phyloP scores from a whole-genome alignment of 768 basidiomycete species.

The Zangia roseola region DNA sequence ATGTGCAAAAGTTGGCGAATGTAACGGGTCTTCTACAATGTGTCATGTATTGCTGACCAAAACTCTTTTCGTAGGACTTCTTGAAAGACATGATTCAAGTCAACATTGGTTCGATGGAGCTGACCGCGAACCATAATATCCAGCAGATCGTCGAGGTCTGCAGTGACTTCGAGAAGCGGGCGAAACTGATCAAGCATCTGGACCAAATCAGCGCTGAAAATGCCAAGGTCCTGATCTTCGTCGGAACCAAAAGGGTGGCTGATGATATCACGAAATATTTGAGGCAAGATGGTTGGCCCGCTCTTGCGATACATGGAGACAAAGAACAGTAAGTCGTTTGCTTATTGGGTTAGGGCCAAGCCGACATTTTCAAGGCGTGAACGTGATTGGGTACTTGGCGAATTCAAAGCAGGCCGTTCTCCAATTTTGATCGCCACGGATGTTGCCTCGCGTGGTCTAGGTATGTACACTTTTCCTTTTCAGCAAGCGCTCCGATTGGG shows the following conservation, averaged over 20 bases:
- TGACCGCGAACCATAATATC: slow-evolving; percentile 98
- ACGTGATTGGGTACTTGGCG: slow-evolving; percentile 97
- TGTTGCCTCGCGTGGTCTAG: slow-evolving; percentile 98
- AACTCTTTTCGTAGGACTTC: slow-evolving; percentile 68
- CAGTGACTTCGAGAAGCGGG: slow-evolving; percentile 96
- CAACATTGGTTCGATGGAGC: slow-evolving; percentile 98
- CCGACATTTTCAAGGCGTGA: slow-evolving; percentile 61
- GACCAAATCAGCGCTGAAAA: slow-evolving; percentile 96
- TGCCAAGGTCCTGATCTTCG: slow-evolving; percentile 98
- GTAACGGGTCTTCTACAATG: slow-evolving; percentile 35
- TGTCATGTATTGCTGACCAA: background rate
- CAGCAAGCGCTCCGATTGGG: slow-evolving; percentile 33
- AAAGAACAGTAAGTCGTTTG: slow-evolving; percentile 82
- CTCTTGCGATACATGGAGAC: slow-evolving; percentile 98
- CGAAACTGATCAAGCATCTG: slow-evolving; percentile 93
- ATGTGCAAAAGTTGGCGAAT: slow-evolving; percentile 95
- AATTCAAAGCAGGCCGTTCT: slow-evolving; percentile 97
- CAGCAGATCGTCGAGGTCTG: slow-evolving; percentile 94
- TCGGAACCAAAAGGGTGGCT: slow-evolving; percentile 95
- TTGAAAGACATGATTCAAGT: slow-evolving; percentile 95
- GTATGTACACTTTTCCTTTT: slow-evolving; percentile 65
- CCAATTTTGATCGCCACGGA: slow-evolving; percentile 99
- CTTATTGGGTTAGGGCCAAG: background rate
- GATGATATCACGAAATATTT: slow-evolving; percentile 99
- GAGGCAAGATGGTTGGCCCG: slow-evolving; percentile 99